Base-by-base conservation (phyloP, 2,329 filamentous ascomycete species). In the Chaetomium globosum region DNA sequence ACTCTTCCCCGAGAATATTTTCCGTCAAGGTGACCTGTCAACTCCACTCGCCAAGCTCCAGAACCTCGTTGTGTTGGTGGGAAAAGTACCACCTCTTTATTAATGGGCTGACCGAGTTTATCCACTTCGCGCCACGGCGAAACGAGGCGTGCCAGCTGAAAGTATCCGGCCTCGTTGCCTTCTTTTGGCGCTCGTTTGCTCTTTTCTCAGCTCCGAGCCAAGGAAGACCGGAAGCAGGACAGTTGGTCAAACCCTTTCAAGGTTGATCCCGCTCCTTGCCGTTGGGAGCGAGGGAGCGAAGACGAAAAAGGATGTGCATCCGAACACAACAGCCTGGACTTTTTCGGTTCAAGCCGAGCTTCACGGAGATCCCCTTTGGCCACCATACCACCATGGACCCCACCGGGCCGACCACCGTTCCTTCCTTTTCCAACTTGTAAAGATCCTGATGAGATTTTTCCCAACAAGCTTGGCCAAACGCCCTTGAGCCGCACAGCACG, bases 111-210 rank as follows among this genome's bases (percentile, higher is more conserved):
- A 39, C 49, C 12, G 33, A 54, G n/a, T 61, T 65, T 65, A 65
- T 58, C 63, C 59, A 61, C 59, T 65, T 65, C 36, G 46, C 59
- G 59, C 63, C 59, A 49, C 33, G n/a, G 16, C 21, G 3, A 51
- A 39, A 53, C 58, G 26, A 61, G 53, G 63, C 62, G 31, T n/a
- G 30, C n/a, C 28, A 59, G 61, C 48, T 63, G 60, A 62, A 28
- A 48, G 52, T 19, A 46, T 21, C 51, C 23, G 31, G 21, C 48
- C 23, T 19, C n/a, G 36, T 31, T 43, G 57, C 57, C 46, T 52
- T 59, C 48, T 53, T 52, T n/a, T 51, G 31, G n/a, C 53, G 53
- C 53, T 5, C n/a, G 31, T 26, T 52, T 28, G 31, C 21, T n/a
- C 5, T 13, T 53, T 39, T 23, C 28, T 49, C 52, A 48, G 52